A percentile compares a stretch with the other conserved stretches of the same genome.
These are phyloP conservation scores for Colletotrichum costaricense DNA, from an alignment of 2,329 filamentous ascomycete species.

Conservation along the genomic window DNA sequence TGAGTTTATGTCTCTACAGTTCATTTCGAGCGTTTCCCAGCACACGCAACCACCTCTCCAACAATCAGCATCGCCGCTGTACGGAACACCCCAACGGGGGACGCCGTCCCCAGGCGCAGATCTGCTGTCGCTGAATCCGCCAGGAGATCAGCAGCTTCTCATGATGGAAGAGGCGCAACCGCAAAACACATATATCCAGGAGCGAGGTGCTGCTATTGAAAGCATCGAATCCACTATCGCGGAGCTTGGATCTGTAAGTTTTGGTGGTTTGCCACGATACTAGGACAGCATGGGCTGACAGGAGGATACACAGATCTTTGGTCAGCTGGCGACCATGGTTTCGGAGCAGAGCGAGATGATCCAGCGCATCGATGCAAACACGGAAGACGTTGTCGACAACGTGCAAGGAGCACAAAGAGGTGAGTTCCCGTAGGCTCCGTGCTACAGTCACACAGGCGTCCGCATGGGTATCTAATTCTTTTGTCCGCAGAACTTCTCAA, in stretches of 20 bases:
- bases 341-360: conserved; percentile 98
- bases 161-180: conserved; percentile 94
- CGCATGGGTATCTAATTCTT: not conserved
- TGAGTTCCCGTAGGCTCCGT: not conserved
- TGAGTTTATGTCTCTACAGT: conserved; percentile 49
- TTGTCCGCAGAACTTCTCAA: conserved; percentile 79
- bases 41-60: conserved; percentile 76
- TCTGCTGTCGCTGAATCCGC: conserved; percentile 84
- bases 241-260: conserved; percentile 74
- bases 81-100: conserved; percentile 79
- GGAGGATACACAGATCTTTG: conserved; percentile 72
- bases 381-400: conserved; percentile 97
- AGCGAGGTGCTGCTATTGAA: conserved; percentile 94
- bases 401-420: conserved; percentile 91
- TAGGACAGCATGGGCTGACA: conserved; percentile 43
- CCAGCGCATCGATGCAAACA: conserved; percentile 95
- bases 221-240: conserved; percentile 95
- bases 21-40: conserved; percentile 89
- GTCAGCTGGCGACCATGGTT: conserved; percentile 95
- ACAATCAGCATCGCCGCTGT: conserved; percentile 86
- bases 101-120: conserved; percentile 77
- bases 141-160: conserved; percentile 87
- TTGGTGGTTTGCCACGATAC: conserved; percentile 36
- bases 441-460: not conserved
- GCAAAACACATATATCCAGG: conserved; percentile 89